Percentiles rank a stretch among this genome's conserved stretches.
Evolutionary conservation across 2,329 filamentous ascomycete species (phyloP).

Genomic region (Akanthomyces lecanii): DNA sequence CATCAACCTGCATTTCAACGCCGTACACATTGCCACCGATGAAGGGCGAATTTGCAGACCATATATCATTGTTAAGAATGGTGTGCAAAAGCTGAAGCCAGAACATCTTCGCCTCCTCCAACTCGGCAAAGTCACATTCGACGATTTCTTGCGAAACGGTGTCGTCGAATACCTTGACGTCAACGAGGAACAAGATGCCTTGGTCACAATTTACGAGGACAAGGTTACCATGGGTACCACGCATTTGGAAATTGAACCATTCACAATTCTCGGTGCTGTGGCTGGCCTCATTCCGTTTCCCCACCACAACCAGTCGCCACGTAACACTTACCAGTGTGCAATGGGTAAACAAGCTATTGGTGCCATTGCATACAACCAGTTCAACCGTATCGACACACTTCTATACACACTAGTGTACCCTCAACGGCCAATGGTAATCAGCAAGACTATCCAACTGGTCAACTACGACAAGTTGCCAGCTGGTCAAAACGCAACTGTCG

Average conservation of each 20-base stretch:
- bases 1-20: slow-evolving; percentile 87
- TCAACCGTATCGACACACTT: slow-evolving; percentile 91
- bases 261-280: slow-evolving; percentile 92
- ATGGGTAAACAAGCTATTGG: slow-evolving; percentile 99
- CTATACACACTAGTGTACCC: slow-evolving; percentile 97
- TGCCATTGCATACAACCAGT: slow-evolving; percentile 96
- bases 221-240: slow-evolving; percentile 81
- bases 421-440: slow-evolving; percentile 95
- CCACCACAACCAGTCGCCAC: slow-evolving; percentile 96
- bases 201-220: slow-evolving; percentile 84
- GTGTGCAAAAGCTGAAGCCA: slow-evolving; percentile 72
- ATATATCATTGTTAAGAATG: slow-evolving; percentile 90
- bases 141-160: slow-evolving; percentile 86
- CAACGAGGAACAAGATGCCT: slow-evolving; percentile 95
- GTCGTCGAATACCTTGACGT: slow-evolving; percentile 96
- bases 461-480: slow-evolving; percentile 97
- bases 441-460: slow-evolving; percentile 91
- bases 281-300: slow-evolving; percentile 96
- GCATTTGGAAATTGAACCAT: slow-evolving; percentile 96
- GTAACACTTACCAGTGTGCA: slow-evolving; percentile 98
- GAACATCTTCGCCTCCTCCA: slow-evolving; percentile 78
- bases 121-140: slow-evolving; percentile 80
- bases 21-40: slow-evolving; percentile 93
- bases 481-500: slow-evolving; percentile 93
- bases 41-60: slow-evolving; percentile 95